Percentiles rank a stretch among this genome's conserved stretches.
These are phyloP conservation scores for Acer campestre DNA, from an alignment of 345 rosid genomes.

Conservation along the genomic window DNA sequence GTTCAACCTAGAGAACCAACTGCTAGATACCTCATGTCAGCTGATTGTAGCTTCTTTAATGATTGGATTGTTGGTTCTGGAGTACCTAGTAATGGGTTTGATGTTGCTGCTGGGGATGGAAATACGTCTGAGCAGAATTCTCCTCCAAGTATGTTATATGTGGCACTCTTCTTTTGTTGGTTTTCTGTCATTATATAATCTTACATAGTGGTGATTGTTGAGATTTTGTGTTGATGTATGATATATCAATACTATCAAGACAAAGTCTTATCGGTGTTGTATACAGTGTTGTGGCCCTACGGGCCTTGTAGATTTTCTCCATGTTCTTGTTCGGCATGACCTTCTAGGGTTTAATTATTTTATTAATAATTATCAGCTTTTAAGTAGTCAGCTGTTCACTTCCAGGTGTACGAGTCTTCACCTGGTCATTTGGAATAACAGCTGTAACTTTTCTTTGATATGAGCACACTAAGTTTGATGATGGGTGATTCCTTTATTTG, in stretches of 20 bases:
- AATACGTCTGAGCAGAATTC: constrained; percentile 33
- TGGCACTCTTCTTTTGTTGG: constrained; percentile 12
- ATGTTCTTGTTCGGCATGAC: background rate
- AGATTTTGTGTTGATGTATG: background rate
- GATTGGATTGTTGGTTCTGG: constrained; percentile 80
- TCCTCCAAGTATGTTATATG: constrained; percentile 47
- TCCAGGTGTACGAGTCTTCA: background rate
- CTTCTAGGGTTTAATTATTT: background rate
- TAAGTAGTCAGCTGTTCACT: background rate
- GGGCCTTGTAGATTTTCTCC: background rate
- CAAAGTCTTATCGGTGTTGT: background rate
- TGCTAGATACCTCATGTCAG: constrained; percentile 83
- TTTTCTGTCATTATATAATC: background rate
- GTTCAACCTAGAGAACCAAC: constrained; percentile 85
- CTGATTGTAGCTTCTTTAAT: constrained; percentile 87
- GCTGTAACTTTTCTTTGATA: background rate
- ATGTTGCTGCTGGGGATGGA: constrained; percentile 33
- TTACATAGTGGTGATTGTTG: constrained; percentile 3
- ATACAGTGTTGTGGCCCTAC: background rate
- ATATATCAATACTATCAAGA: background rate
- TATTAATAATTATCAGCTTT: background rate
- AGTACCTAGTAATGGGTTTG: constrained; percentile 32
- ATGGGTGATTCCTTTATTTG: background rate
- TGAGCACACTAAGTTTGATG: background rate
- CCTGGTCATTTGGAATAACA: background rate